phyloP scores from a whole-genome alignment of 306 rosid species.

The Adenanthera pavonina region DNA sequence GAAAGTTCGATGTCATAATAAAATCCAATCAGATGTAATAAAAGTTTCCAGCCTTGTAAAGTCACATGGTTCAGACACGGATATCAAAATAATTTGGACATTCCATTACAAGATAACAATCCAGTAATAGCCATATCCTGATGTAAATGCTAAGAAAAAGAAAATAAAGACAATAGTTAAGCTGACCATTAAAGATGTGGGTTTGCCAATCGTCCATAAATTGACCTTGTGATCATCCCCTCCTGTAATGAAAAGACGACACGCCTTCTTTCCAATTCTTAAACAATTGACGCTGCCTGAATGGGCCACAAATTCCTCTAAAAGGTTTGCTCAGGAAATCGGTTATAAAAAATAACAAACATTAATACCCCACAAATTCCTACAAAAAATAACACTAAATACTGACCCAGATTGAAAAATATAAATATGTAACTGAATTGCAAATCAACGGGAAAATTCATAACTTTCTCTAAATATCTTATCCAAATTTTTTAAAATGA shows the following conservation, averaged over 20 bases:
- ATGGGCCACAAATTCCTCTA: slow-evolving; percentile 97
- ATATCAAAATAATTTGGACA: neutral
- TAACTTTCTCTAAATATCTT: neutral
- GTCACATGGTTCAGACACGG: neutral
- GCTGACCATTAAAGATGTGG: slow-evolving; percentile 77
- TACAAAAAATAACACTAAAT: too few species aligned
- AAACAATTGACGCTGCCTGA: slow-evolving; percentile 78
- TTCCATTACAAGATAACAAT: neutral
- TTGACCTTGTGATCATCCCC: slow-evolving; percentile 94
- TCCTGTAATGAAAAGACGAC: slow-evolving; percentile 80
- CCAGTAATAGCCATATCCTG: slow-evolving; percentile 31
- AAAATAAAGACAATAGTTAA: slow-evolving; percentile 33
- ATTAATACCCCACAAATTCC: neutral
- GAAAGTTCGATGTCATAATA: neutral
- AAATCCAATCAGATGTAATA: slow-evolving; percentile 10
- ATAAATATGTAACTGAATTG: neutral
- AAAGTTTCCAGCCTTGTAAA: neutral
- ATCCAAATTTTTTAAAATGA: neutral
- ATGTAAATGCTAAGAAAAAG: slow-evolving; percentile 28
- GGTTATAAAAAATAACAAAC: neutral
- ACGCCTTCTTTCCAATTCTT: slow-evolving; percentile 83
- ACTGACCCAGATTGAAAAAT: neutral
- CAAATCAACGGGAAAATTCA: neutral
- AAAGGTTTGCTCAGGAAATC: slow-evolving; percentile 58
- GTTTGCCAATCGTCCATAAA: slow-evolving; percentile 91